Percentiles rank a stretch among this genome's conserved stretches.
Conservation (phyloP, 192 early-diverging fungal species). For the Allomyces macrogynus region DNA sequence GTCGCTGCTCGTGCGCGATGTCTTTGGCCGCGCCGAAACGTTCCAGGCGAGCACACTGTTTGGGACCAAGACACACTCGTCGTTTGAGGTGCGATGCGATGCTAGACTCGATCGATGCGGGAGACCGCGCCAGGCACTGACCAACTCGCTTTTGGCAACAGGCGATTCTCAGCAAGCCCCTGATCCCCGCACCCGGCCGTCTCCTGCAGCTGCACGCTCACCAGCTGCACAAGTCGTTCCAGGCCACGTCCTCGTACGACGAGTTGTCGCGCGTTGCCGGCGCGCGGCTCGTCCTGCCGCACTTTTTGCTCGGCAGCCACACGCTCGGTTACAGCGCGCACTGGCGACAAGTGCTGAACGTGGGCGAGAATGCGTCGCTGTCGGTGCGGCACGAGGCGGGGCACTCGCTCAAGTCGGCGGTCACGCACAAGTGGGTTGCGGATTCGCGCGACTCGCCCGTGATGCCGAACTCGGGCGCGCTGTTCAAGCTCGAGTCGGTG, state of each 20-base stretch:
- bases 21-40: conserved; percentile 73
- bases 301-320: conserved; percentile 15
- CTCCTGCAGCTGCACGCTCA: conserved; percentile 39
- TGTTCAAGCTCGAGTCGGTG: conserved; percentile 17
- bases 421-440: conserved; percentile 37
- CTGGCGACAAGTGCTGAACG: conserved; percentile 58
- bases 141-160: conserved; percentile 11
- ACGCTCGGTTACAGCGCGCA: conserved; percentile 43
- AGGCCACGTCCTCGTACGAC: conserved; percentile 48
- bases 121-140: conserved; percentile 6
- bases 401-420: conserved; percentile 61
- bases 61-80: conserved; percentile 46
- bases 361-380: conserved; percentile 25
- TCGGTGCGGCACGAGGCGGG: conserved; percentile 59
- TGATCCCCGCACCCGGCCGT: conserved; percentile 48
- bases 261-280: conserved; percentile 42
- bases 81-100: conserved; percentile 24
- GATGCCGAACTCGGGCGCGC: conserved; percentile 52
- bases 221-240: conserved; percentile 40
- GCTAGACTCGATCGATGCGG: background rate
- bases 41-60: conserved; percentile 51
- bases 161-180: conserved; percentile 29
- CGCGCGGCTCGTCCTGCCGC: conserved; percentile 8
- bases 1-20: conserved; percentile 53
- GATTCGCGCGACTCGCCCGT: conserved; percentile 61